Evolutionary conservation across 2,329 filamentous ascomycete species (phyloP).

Genomic region (Mollisia scopiformis): DNA sequence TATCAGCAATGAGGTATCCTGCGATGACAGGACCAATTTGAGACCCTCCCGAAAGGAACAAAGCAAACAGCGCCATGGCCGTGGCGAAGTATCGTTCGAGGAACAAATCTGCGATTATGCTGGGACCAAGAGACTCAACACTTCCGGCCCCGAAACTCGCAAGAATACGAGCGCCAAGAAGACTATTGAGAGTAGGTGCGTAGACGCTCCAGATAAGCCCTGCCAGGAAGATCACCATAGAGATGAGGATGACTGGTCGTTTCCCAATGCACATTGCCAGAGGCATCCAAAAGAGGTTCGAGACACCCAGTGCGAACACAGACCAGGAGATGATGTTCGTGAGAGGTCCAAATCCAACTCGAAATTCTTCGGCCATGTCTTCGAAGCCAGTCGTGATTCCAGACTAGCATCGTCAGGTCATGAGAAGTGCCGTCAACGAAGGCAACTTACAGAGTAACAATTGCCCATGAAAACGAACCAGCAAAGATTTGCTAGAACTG

Average conservation of each 20-base stretch:
- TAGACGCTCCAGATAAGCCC: constrained; percentile 38
- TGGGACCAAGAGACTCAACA: constrained; percentile 39
- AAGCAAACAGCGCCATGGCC: constrained; percentile 39
- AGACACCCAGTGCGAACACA: constrained; percentile 26
- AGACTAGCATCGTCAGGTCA: not conserved
- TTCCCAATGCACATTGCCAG: constrained; percentile 38
- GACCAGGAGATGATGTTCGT: constrained; percentile 24
- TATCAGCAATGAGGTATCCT: constrained; percentile 37
- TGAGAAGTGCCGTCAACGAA: not conserved
- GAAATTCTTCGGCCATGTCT: constrained; percentile 23
- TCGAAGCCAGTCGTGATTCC: constrained; percentile 25
- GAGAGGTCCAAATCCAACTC: constrained; percentile 14
- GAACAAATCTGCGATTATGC: constrained; percentile 34
- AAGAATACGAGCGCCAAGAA: constrained; percentile 38
- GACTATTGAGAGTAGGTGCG: constrained; percentile 36
- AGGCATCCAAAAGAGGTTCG: constrained; percentile 25
- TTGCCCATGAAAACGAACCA: constrained; percentile 26
- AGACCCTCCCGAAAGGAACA: constrained; percentile 38
- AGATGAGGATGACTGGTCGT: constrained; percentile 38
- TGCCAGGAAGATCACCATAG: constrained; percentile 37
- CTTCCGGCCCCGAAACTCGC: constrained; percentile 34
- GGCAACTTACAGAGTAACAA: constrained; percentile 5
- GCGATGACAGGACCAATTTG: constrained; percentile 41
- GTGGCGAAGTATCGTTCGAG: constrained; percentile 26
- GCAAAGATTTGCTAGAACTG: constrained; percentile 22